Base-by-base conservation (phyloP, 1,284 basidiomycete species). In the Irpex rosettiformis region DNA sequence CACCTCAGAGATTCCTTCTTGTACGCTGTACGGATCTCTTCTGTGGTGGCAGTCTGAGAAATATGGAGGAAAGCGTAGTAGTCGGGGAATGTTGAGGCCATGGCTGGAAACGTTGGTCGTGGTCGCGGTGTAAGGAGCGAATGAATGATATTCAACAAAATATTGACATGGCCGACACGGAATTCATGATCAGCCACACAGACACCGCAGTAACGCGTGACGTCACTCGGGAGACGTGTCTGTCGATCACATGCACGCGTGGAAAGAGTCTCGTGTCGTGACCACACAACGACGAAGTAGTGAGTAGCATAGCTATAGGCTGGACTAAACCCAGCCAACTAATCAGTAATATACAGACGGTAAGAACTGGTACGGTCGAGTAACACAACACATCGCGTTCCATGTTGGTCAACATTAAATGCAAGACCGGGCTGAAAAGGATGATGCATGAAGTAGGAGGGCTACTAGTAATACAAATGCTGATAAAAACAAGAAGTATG, bases 21-120 rank as follows among this genome's bases (percentile, higher is more conserved):
- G 77, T 96, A 96, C 0, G 90, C 93, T 58, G 87, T 83, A 55
- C 87, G 81, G 61, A 96, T 80, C 58, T 94, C 88, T 30, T 93
- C 88, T 18, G 80, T 72, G 0, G 85, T 83, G 1, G 91, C 88
- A 59, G 77, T 79, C 63, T 78, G 79, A 4, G 79, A 63, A 16
- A 93, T 67, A 59, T 76, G 75, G 42, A 93, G 77, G 25, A 92
- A 77, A 28, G 76, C 74, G 69, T 93, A 93, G 69, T 93, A 93
- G 69, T 92, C 88, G 13, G 89, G 88, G 67, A 92, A 88, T 29
- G 80, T 73, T 56, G 88, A 81, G 21, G 60, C 54, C 80, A 82
- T 81, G 65, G 65, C 71, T 54, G 52, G 47, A 29, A n/a, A n/a
- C n/a, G 56, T 18, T 13, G 22, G n/a, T 24, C n/a, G 55, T 56